phyloP scores from a whole-genome alignment of 805 yeast species.

The Candida piceae region DNA sequence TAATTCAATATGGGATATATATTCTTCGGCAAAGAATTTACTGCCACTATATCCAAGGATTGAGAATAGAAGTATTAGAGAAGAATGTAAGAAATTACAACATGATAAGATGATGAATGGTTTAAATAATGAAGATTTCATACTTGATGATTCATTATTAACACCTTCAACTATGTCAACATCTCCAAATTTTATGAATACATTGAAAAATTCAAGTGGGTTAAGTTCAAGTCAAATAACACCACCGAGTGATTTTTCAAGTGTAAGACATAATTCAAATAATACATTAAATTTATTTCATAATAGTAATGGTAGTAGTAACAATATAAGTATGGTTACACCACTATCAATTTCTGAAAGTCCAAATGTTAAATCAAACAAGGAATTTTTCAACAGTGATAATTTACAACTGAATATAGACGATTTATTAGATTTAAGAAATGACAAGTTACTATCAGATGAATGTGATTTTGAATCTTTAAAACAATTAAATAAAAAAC shows the following conservation, averaged over 20 bases:
- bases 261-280: not conserved
- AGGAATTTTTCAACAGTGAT: too few species aligned
- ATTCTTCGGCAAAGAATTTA: constrained; percentile 28
- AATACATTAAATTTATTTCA: too few species aligned
- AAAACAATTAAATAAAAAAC: constrained; percentile 9
- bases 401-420: constrained; percentile 18
- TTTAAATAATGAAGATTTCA: constrained; percentile 9
- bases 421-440: constrained; percentile 22
- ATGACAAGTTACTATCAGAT: constrained; percentile 18
- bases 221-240: constrained; percentile 19
- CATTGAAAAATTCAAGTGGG: too few species aligned
- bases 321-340: constrained; percentile 11
- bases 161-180: constrained; percentile 18
- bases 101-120: constrained; percentile 4
- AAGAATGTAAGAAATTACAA: constrained; percentile 25
- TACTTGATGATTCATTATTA: constrained; percentile 16
- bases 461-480: constrained; percentile 22
- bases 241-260: constrained; percentile 21
- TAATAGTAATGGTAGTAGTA: not conserved
- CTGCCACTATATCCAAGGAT: constrained; percentile 31
- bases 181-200: constrained; percentile 8
- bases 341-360: constrained; percentile 22
- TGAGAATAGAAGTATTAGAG: constrained; percentile 27
- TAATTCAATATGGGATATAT: constrained; percentile 33
- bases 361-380: too few species aligned